Evolutionary conservation across 148 eudicot genomes (phyloP).

Genomic region (Rhododendron ferrugineum): DNA sequence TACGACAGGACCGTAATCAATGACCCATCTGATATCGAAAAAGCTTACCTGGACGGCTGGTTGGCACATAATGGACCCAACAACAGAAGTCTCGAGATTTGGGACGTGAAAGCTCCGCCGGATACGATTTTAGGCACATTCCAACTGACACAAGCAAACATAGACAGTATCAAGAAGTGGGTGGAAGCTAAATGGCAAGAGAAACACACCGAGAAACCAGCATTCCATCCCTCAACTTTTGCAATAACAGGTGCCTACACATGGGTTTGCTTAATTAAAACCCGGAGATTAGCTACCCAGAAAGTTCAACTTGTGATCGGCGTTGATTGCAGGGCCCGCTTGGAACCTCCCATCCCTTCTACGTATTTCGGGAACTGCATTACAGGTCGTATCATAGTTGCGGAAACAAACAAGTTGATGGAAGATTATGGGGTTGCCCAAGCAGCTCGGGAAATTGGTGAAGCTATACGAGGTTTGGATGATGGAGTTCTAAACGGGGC

Average conservation of each 20-base stretch:
- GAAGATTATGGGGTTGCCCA: not conserved
- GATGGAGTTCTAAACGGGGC: not conserved
- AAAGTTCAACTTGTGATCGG: not conserved
- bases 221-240: not conserved
- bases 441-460: not conserved
- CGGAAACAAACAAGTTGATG: not conserved
- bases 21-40: not conserved
- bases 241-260: not conserved
- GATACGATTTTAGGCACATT: slow-evolving; percentile 10
- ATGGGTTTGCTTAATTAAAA: slow-evolving; percentile 16
- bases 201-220: not conserved
- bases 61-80: slow-evolving; percentile 5
- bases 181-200: not conserved
- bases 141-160: not conserved
- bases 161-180: slow-evolving; percentile 6
- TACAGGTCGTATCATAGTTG: not conserved
- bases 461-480: not conserved
- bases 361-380: slow-evolving; percentile 18
- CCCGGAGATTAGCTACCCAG: not conserved
- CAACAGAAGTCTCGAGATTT: slow-evolving; percentile 4
- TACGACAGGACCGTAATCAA: not conserved
- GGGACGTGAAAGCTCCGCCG: slow-evolving; percentile 1
- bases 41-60: not conserved
- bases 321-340: slow-evolving; percentile 15
- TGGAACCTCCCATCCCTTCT: not conserved